Percentiles rank a stretch among this genome's conserved stretches.
Conservation (phyloP, 2,329 filamentous ascomycete genomes). For the Akanthomyces uredinophilus region DNA sequence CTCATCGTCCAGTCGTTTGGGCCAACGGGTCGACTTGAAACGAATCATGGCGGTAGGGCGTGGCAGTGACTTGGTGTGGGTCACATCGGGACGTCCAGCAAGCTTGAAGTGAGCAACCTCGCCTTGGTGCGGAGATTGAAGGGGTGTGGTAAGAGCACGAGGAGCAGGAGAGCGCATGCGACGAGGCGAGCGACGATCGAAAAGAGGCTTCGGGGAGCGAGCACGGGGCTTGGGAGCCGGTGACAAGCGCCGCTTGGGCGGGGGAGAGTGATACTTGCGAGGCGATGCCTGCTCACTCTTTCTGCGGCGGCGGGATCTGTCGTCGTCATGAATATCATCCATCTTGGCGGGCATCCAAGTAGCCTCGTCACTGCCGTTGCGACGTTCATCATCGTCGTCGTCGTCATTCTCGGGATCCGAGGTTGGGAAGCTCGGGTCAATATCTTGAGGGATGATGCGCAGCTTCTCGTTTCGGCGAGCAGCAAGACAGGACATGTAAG, state of each 20-base stretch:
- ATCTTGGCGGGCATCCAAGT: constrained; percentile 68
- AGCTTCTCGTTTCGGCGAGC: constrained; percentile 78
- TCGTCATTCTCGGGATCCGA: constrained; percentile 87
- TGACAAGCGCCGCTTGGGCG: constrained; percentile 28
- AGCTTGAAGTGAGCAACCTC: constrained; percentile 34
- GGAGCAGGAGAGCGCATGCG: constrained; percentile 68
- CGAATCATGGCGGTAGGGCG: constrained; percentile 67
- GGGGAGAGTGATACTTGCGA: constrained; percentile 43
- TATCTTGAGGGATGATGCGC: constrained; percentile 84
- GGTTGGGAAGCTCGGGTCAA: constrained; percentile 94
- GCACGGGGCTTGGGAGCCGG: constrained; percentile 33
- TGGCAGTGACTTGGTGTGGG: constrained; percentile 81
- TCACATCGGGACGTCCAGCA: constrained; percentile 58
- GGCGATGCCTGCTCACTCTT: constrained; percentile 45
- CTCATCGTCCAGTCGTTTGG: constrained; percentile 35
- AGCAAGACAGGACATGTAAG: constrained; percentile 80
- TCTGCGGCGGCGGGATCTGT: constrained; percentile 42
- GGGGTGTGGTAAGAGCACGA: constrained; percentile 30
- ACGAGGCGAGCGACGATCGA: constrained; percentile 65
- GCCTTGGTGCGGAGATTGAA: constrained; percentile 35
- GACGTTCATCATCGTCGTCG: constrained; percentile 56
- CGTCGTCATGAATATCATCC: constrained; percentile 60
- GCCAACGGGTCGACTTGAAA: constrained; percentile 38
- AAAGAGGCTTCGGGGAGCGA: constrained; percentile 48
- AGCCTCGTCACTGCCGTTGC: constrained; percentile 61